Percentiles rank a stretch among this genome's conserved stretches.
Conservation (phyloP, 169 alveolate species). For the Plasmodium gallinaceum region DNA sequence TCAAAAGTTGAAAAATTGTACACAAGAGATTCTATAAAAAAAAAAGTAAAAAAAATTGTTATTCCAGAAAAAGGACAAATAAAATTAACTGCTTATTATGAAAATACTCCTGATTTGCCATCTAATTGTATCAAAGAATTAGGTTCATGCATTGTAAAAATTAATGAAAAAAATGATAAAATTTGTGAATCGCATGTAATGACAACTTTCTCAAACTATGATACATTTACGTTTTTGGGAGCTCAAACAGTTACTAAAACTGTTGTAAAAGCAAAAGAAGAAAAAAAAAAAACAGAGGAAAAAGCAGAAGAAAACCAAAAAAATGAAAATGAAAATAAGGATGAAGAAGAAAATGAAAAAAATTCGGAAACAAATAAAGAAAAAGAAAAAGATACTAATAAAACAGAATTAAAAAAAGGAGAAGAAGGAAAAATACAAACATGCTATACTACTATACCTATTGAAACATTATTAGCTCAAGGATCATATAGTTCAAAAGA, state of each 20-base stretch:
- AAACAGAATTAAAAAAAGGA: conserved; percentile 76
- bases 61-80: conserved; percentile 76
- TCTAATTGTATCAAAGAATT: conserved; percentile 77
- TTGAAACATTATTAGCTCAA: conserved; percentile 70
- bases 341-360: conserved; percentile 23
- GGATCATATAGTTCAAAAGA: conserved; percentile 75
- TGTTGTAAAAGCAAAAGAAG: conserved; percentile 51
- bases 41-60: conserved; percentile 35
- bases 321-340: conserved; percentile 9
- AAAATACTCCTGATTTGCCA: conserved; percentile 68
- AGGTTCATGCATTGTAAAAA: conserved; percentile 81
- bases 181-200: conserved; percentile 71
- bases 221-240: conserved; percentile 59
- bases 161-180: conserved; percentile 76
- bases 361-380: conserved; percentile 31
- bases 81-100: conserved; percentile 76
- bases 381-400: conserved; percentile 7
- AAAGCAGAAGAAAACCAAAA: conserved; percentile 15
- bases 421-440: conserved; percentile 78
- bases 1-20: conserved; percentile 33
- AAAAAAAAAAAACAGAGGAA: conserved; percentile 47
- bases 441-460: conserved; percentile 77
- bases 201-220: conserved; percentile 67
- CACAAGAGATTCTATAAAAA: conserved; percentile 50
- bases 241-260: conserved; percentile 52